Evolutionary conservation across 2,329 filamentous ascomycete genomes (phyloP), one percentile per base, ranked within the genome.

Genomic region (Aspergillus texensis): DNA sequence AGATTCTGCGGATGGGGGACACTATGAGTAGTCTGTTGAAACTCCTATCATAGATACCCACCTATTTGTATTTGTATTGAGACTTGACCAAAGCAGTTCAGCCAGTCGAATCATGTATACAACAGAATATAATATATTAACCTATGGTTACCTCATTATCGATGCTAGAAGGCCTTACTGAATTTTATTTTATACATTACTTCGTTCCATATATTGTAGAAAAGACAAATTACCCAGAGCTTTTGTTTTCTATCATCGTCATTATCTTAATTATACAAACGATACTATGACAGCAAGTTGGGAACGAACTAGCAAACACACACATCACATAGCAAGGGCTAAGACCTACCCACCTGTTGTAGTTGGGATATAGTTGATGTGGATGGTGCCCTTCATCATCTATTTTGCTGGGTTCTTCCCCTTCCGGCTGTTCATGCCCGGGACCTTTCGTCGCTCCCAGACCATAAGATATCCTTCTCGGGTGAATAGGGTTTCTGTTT

Each of bases 381-480:
- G 45, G 11, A 16, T 57, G 3, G 26, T 9, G 53, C 14, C 24
- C 8, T 43, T 34, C 11, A 9, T 16, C 14, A 50, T 64, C 67
- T 58, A 69, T 45, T 61, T 67, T 57, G 69, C 65, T 14, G 69
- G 59, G 19, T 67, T 71, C 67, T 77, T 80, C 10, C 73, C 75
- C 70, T 81, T 83, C 59, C 75, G 75, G 62, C 78, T 80, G 26
- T 66, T 65, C 53, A 65, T 70, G 3, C 75, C 74, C 36, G 75
- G 74, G 6, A 70, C 64, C 74, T 86, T 89, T 78, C 93, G 87
- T 77, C 91, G 85, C 82, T 98, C 95, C 95, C 95, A 98, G 52
- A 99, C 88, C 86, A 98, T 96, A 63, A 98, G 80, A 82, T 98
- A 98, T 61, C 91, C 91, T 84, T 99, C 95, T 58, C 94, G 93